Conservation (phyloP, 805 yeast genomes). For the Yamadazyma phyllophila region DNA sequence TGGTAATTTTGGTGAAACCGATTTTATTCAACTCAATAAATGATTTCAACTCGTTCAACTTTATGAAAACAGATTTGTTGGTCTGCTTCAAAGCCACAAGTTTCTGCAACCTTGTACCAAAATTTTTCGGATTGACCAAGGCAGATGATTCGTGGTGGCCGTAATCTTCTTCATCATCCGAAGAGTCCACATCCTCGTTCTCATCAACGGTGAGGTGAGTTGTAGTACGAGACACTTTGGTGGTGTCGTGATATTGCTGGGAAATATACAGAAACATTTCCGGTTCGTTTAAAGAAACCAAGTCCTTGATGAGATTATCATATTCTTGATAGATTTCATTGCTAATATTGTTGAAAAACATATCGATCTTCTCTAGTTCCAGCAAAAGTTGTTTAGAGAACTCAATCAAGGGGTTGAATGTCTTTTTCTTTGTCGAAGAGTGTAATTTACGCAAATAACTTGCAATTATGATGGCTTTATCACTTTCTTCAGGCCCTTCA, state of each 20-base stretch:
- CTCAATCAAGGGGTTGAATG: constrained; percentile 30
- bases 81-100: constrained; percentile 67
- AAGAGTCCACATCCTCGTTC: constrained; percentile 22
- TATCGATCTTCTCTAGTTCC: constrained; percentile 48
- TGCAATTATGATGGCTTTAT: background rate
- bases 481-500: background rate
- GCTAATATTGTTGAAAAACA: constrained; percentile 49
- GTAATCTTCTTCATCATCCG: constrained; percentile 28
- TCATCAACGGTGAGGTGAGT: constrained; percentile 23
- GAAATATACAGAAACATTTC: constrained; percentile 12
- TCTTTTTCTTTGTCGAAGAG: constrained; percentile 5
- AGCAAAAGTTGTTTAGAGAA: constrained; percentile 46
- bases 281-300: constrained; percentile 21
- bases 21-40: constrained; percentile 80
- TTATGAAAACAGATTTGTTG: constrained; percentile 63
- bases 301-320: constrained; percentile 46
- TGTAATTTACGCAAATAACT: constrained; percentile 12
- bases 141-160: constrained; percentile 40
- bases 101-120: constrained; percentile 49
- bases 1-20: constrained; percentile 86
- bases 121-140: constrained; percentile 47
- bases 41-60: constrained; percentile 78
- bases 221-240: constrained; percentile 14
- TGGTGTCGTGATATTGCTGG: background rate
- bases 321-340: constrained; percentile 44